These are phyloP conservation scores for Gossypium armourianum DNA, from an alignment of 441 rosid species.

Conservation along the genomic window DNA sequence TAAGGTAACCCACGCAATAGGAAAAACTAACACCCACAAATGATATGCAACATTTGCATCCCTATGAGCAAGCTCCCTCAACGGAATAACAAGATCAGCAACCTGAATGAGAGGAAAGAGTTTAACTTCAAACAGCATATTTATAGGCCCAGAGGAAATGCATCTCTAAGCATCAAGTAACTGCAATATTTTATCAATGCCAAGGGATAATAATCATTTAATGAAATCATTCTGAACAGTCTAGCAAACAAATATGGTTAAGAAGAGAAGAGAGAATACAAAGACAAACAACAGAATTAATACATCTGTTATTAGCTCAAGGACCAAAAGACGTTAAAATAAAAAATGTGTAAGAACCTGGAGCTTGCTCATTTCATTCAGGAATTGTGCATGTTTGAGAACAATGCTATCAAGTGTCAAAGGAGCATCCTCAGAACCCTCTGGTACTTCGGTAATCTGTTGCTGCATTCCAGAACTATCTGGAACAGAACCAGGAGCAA, in stretches of 20 bases:
- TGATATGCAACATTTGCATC: slow-evolving; percentile 94
- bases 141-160: neutral
- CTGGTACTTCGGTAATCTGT: slow-evolving; percentile 46
- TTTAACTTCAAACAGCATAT: slow-evolving; percentile 14
- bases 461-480: slow-evolving; percentile 55
- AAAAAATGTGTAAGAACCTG: slow-evolving; percentile 43
- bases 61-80: slow-evolving; percentile 83
- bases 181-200: neutral
- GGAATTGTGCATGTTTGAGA: slow-evolving; percentile 72
- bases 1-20: slow-evolving; percentile 88
- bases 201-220: neutral
- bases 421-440: slow-evolving; percentile 57
- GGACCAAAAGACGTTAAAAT: neutral
- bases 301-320: neutral
- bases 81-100: slow-evolving; percentile 73
- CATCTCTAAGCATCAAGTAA: neutral
- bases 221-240: neutral
- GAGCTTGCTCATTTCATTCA: slow-evolving; percentile 71
- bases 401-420: slow-evolving; percentile 65
- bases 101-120: slow-evolving; percentile 40
- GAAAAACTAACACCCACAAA: slow-evolving; percentile 94
- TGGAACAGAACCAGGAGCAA: slow-evolving; percentile 39
- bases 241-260: neutral
- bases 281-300: neutral
- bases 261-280: neutral